Evolutionary conservation across 495 filamentous ascomycete species (phyloP).

Genomic region (Zalerion maritima): DNA sequence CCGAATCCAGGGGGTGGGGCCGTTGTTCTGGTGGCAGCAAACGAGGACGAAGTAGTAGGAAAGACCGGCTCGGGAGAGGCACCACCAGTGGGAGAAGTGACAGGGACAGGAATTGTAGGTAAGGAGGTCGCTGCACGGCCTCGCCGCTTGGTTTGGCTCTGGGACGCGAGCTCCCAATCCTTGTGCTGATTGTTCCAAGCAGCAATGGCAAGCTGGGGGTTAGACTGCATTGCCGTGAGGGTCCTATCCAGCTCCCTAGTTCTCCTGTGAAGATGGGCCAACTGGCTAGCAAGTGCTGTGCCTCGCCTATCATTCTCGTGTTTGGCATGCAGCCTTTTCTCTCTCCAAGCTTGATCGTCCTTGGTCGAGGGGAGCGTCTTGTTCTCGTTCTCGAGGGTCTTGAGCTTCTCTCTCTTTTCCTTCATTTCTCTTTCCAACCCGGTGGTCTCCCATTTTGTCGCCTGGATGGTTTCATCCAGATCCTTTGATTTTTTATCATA

Average conservation of each 20-base stretch:
- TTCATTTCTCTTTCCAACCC: constrained; percentile 32
- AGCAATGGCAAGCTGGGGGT: constrained; percentile 19
- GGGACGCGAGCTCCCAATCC: constrained; percentile 32
- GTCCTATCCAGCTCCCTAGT: constrained; percentile 29
- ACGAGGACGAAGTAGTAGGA: too few species aligned
- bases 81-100: too few species aligned
- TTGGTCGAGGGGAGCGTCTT: constrained; percentile 36
- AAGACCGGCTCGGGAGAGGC: too few species aligned
- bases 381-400: constrained; percentile 38
- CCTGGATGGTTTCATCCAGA: constrained; percentile 14
- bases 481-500: too few species aligned
- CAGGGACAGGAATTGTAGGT: too few species aligned
- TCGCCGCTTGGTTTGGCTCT: constrained; percentile 35
- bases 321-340: constrained; percentile 28
- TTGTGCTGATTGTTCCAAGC: constrained; percentile 28
- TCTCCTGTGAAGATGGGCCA: too few species aligned
- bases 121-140: constrained; percentile 42
- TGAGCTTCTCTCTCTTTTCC: constrained; percentile 32
- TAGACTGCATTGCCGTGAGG: constrained; percentile 15
- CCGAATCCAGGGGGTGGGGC: too few species aligned
- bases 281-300: too few species aligned
- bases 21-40: too few species aligned
- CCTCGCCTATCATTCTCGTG: constrained; percentile 29
- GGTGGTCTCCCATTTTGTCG: constrained; percentile 16
- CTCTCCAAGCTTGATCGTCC: constrained; percentile 38